A percentile compares a stretch with the other conserved stretches of the same genome.
phyloP scores from a whole-genome alignment of 1,284 basidiomycete species.

The Ganoderma leucocontextum region DNA sequence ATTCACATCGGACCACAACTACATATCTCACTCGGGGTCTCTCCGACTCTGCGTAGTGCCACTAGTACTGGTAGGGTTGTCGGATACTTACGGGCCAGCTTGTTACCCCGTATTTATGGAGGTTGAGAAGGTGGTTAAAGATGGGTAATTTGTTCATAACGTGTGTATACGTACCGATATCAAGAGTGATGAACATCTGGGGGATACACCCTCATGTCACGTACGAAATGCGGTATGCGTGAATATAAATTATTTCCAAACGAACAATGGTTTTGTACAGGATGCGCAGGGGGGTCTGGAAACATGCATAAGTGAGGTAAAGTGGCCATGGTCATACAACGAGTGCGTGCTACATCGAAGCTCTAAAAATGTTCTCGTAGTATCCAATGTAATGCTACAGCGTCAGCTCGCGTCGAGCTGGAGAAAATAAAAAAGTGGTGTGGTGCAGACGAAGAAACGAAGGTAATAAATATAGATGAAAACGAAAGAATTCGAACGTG shows the following conservation, averaged over 20 bases:
- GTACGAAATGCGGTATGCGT: neutral
- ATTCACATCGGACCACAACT: too few species aligned
- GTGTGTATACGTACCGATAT: neutral
- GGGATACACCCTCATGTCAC: too few species aligned
- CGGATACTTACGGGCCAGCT: too few species aligned
- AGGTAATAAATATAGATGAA: constrained; percentile 13
- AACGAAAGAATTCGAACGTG: neutral
- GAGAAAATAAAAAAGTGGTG: neutral
- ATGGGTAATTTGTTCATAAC: too few species aligned
- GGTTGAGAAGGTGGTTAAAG: too few species aligned
- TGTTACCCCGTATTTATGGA: too few species aligned
- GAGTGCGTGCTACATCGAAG: constrained; percentile 8
- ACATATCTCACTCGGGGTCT: too few species aligned
- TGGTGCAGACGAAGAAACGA: neutral
- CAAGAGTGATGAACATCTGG: neutral
- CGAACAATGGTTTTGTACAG: neutral
- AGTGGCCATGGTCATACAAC: neutral
- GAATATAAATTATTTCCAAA: neutral
- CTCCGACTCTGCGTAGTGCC: too few species aligned
- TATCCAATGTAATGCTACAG: constrained; percentile 10
- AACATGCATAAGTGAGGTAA: too few species aligned
- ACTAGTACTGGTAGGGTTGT: too few species aligned
- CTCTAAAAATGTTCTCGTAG: neutral
- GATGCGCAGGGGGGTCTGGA: neutral
- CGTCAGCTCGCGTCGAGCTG: constrained; percentile 2